phyloP scores from a whole-genome alignment of 1,139 yeast species.

The Suhomyces terraborum region DNA sequence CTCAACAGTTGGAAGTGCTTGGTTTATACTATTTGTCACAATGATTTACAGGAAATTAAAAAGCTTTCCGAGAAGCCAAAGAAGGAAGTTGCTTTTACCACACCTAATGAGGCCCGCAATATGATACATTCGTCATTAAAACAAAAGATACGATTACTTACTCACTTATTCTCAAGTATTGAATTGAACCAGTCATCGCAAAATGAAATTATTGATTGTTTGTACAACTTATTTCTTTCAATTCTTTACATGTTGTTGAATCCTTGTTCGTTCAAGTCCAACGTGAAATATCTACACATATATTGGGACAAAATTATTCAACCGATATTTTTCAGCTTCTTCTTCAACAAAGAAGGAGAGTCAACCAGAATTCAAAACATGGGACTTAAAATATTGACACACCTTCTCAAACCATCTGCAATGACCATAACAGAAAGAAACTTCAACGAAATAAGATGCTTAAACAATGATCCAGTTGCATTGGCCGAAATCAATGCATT shows the following conservation, averaged over 20 bases:
- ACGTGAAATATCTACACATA: slow-evolving; percentile 30
- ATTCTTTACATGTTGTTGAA: slow-evolving; percentile 38
- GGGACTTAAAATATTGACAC: slow-evolving; percentile 28
- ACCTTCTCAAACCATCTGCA: slow-evolving; percentile 26
- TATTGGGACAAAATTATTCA: slow-evolving; percentile 45
- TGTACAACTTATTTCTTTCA: slow-evolving; percentile 34
- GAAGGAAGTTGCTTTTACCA: slow-evolving; percentile 5
- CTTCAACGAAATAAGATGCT: slow-evolving; percentile 34
- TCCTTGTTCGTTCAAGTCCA: slow-evolving; percentile 23
- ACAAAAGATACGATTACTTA: slow-evolving; percentile 32
- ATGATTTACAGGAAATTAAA: slow-evolving; percentile 32
- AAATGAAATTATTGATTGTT: slow-evolving; percentile 30
- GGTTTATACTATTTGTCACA: slow-evolving; percentile 37
- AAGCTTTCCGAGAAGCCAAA: slow-evolving; percentile 22
- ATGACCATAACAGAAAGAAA: slow-evolving; percentile 24
- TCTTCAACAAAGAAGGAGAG: slow-evolving; percentile 29
- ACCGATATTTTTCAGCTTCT: slow-evolving; percentile 35
- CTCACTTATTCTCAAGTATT: slow-evolving; percentile 31
- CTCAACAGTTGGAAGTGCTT: slow-evolving; percentile 43
- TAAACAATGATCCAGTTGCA: slow-evolving; percentile 35
- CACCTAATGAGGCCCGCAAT: slow-evolving; percentile 10
- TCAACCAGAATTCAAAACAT: slow-evolving; percentile 29
- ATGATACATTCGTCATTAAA: slow-evolving; percentile 24
- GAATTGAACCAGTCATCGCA: slow-evolving; percentile 24
- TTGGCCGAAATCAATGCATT: slow-evolving; percentile 35